phyloP scores from a whole-genome alignment of 352 stramenopile genomes.

The Globisporangium spinosum region DNA sequence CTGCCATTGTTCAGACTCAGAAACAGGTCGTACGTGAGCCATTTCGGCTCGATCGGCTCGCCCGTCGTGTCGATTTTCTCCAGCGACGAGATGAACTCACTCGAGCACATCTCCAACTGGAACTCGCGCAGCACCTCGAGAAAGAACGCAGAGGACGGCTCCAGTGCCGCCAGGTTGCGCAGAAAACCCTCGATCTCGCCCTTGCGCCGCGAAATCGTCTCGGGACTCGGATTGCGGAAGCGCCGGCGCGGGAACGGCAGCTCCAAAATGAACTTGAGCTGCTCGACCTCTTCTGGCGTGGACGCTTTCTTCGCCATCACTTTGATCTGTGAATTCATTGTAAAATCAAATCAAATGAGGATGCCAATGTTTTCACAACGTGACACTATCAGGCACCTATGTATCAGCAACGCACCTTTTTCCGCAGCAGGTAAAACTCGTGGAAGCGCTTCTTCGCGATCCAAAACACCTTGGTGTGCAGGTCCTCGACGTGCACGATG shows the following conservation, averaged over 20 bases:
- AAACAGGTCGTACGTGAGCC: conserved; percentile 76
- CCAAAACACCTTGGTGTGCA: conserved; percentile 83
- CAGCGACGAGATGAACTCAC: conserved; percentile 71
- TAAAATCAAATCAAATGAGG: background rate
- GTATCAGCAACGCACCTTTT: conserved; percentile 36
- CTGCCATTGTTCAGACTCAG: conserved; percentile 57
- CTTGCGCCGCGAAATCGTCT: conserved; percentile 46
- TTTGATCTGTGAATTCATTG: conserved; percentile 26
- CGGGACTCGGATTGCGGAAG: conserved; percentile 42
- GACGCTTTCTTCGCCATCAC: conserved; percentile 33
- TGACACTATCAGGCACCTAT: background rate
- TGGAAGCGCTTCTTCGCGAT: conserved; percentile 78
- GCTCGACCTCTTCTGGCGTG: conserved; percentile 41
- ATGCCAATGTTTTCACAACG: background rate
- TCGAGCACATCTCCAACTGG: conserved; percentile 69
- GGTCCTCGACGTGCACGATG: conserved; percentile 67
- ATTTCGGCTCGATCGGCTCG: conserved; percentile 69
- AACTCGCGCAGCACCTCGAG: conserved; percentile 61
- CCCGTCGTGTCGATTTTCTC: conserved; percentile 69
- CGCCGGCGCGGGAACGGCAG: conserved; percentile 63
- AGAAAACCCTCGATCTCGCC: conserved; percentile 74
- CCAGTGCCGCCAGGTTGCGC: conserved; percentile 59
- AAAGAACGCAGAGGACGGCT: conserved; percentile 51
- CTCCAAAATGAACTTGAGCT: conserved; percentile 71
- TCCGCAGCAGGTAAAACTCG: conserved; percentile 66